phyloP scores from a whole-genome alignment of 2,329 filamentous ascomycete genomes.

The Fusarium metavorans region DNA sequence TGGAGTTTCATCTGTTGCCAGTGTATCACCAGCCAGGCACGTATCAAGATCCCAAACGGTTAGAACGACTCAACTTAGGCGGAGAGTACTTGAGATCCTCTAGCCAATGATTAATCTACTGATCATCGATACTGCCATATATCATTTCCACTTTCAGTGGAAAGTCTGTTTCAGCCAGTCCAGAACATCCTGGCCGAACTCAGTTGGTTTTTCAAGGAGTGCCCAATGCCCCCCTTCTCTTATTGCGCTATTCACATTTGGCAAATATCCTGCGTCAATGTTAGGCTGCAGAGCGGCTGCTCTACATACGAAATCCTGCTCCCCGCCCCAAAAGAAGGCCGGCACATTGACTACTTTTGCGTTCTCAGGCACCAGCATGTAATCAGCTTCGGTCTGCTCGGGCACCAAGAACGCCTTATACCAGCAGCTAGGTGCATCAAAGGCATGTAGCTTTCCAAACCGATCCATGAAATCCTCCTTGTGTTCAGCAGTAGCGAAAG shows the following conservation, averaged over 20 bases:
- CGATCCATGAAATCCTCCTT: conserved; percentile 44
- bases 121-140: not conserved
- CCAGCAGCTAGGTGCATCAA: conserved; percentile 45
- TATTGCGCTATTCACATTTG: conserved; percentile 39
- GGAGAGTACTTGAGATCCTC: not conserved
- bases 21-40: too few species aligned
- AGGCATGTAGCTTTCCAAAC: conserved; percentile 40
- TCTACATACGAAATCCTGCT: conserved; percentile 44
- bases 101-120: not conserved
- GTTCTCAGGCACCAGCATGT: conserved; percentile 18
- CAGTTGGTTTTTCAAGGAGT: conserved; percentile 44
- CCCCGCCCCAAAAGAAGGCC: conserved; percentile 42
- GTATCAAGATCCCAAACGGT: too few species aligned
- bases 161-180: conserved; percentile 29
- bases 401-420: conserved; percentile 40
- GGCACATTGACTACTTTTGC: conserved; percentile 42
- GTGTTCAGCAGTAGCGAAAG: conserved; percentile 43
- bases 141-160: not conserved
- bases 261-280: conserved; percentile 41
- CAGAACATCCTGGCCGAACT: conserved; percentile 40
- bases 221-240: conserved; percentile 48
- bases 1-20: not conserved
- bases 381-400: conserved; percentile 40
- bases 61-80: too few species aligned
- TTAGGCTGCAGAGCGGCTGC: conserved; percentile 29